Conservation (phyloP, 345 rosid species). For the Eucalyptus microcorys region DNA sequence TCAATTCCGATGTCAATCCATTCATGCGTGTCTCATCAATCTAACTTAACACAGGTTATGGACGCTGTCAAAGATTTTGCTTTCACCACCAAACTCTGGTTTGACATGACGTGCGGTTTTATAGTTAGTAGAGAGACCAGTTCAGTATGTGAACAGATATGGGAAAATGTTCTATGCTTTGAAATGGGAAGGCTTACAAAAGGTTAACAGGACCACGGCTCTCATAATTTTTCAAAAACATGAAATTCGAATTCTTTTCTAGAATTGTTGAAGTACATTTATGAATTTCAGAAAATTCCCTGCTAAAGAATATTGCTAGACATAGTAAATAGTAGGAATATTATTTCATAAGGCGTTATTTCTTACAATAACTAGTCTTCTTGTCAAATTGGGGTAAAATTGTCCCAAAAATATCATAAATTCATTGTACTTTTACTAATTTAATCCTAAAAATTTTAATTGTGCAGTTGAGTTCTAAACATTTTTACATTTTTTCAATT, state of each 20-base stretch:
- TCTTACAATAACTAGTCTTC: neutral
- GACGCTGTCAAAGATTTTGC: neutral
- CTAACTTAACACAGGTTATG: neutral
- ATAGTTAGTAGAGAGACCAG: neutral
- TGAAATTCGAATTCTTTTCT: neutral
- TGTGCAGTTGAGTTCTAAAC: rapidly evolving
- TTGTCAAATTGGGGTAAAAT: neutral
- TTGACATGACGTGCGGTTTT: neutral
- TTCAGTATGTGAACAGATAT: neutral
- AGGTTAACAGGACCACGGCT: neutral
- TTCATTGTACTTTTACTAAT: no score
- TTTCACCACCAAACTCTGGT: neutral
- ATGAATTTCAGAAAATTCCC: neutral
- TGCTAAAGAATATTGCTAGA: neutral
- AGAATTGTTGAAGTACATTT: neutral
- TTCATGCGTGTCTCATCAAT: neutral
- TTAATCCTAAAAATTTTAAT: no score
- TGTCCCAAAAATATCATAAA: no score
- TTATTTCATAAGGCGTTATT: neutral
- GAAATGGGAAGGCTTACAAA: neutral
- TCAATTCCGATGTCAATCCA: neutral
- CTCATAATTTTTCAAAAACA: neutral
- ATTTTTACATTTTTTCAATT: no score
- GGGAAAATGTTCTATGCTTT: neutral
- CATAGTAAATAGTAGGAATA: neutral